Percentiles rank a stretch among this genome's conserved stretches.
Conservation (phyloP, 805 yeast genomes). For the Komagataella pseudopastoris region DNA sequence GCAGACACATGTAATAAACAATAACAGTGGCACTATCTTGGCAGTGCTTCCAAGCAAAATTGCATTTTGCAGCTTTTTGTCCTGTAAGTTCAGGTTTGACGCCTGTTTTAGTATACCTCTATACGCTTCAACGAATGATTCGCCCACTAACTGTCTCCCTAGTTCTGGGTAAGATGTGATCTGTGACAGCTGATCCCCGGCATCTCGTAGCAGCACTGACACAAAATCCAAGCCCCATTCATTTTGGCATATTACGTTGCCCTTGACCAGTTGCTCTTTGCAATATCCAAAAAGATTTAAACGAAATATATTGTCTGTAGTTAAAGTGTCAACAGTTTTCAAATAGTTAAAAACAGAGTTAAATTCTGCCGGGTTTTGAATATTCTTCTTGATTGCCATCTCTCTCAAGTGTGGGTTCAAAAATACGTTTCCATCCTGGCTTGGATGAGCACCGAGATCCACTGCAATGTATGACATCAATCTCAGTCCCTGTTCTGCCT, state of each 20-base stretch:
- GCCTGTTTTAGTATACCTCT: slow-evolving; percentile 13
- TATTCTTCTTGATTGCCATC: neutral
- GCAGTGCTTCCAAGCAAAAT: neutral
- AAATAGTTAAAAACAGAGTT: slow-evolving; percentile 8
- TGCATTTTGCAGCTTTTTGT: neutral
- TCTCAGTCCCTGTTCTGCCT: slow-evolving; percentile 27
- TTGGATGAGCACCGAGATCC: slow-evolving; percentile 20
- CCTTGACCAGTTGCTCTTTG: slow-evolving; percentile 16
- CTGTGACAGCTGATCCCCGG: slow-evolving; percentile 33
- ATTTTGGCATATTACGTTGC: slow-evolving; percentile 18
- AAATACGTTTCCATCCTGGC: slow-evolving; percentile 4
- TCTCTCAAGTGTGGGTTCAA: slow-evolving; percentile 1
- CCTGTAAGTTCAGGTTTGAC: neutral
- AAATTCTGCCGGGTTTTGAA: neutral
- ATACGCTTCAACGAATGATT: slow-evolving; percentile 26
- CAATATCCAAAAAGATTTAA: slow-evolving; percentile 38
- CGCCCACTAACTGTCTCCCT: slow-evolving; percentile 18
- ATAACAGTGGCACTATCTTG: neutral
- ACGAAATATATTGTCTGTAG: slow-evolving; percentile 24
- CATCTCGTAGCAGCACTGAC: slow-evolving; percentile 32
- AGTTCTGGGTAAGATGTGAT: slow-evolving; percentile 16
- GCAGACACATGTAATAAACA: neutral
- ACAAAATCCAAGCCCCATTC: slow-evolving; percentile 30
- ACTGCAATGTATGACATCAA: slow-evolving; percentile 30
- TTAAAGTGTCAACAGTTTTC: slow-evolving; percentile 29